Percentiles rank a stretch among this genome's conserved stretches.
Evolutionary conservation across 208 protist species (phyloP).

Genomic region (Leishmania amazonensis): DNA sequence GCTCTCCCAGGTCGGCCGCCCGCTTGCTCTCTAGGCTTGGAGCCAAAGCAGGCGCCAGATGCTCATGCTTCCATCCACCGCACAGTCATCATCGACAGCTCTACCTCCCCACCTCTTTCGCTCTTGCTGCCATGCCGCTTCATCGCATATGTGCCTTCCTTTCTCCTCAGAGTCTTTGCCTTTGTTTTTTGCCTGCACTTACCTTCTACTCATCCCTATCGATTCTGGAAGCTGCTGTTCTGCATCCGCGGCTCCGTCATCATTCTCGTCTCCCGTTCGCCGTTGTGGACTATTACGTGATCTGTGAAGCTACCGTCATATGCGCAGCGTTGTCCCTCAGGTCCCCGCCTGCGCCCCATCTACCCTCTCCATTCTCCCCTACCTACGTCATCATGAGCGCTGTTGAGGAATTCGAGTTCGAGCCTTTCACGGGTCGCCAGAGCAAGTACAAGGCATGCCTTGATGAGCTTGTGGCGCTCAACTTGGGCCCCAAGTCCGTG

Average conservation of each 20-base stretch:
- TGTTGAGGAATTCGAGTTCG: slow-evolving; percentile 36
- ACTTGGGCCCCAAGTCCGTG: slow-evolving; percentile 38
- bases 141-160: not conserved
- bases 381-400: slow-evolving; percentile 1
- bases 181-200: not conserved
- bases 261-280: too few relatives aligned
- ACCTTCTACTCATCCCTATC: not conserved
- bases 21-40: not conserved
- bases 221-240: not conserved
- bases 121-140: not conserved
- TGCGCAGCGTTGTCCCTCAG: not conserved
- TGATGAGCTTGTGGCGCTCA: slow-evolving; percentile 24
- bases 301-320: not conserved
- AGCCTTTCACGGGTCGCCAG: slow-evolving; percentile 40
- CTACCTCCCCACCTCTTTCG: not conserved
- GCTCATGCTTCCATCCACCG: not conserved
- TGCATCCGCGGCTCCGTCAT: not conserved
- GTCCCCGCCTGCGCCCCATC: not conserved
- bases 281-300: not conserved
- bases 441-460: slow-evolving; percentile 37
- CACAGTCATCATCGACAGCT: not conserved
- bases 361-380: not conserved
- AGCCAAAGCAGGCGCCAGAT: not conserved
- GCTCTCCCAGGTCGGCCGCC: not conserved
- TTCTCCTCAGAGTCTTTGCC: not conserved